Conservation (phyloP, 495 filamentous ascomycete genomes). For the Cryomyces minteri region DNA sequence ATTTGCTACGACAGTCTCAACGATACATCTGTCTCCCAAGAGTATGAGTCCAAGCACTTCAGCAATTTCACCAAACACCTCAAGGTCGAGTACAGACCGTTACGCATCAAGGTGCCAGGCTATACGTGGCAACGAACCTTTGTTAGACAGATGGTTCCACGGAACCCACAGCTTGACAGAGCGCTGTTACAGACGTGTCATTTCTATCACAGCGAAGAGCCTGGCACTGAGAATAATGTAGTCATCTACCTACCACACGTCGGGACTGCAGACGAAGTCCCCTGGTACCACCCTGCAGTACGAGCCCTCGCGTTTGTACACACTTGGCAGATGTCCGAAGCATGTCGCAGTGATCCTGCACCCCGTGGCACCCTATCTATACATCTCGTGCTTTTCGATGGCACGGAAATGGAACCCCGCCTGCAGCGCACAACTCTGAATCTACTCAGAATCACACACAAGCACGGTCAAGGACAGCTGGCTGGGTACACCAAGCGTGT, state of each 20-base stretch:
- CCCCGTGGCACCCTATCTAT: conserved; percentile 37
- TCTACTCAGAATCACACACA: conserved; percentile 52
- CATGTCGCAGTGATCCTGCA: conserved; percentile 16
- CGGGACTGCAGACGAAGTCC: conserved; percentile 37
- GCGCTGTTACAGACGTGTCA: conserved; percentile 65
- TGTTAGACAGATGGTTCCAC: conserved; percentile 57
- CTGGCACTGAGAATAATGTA: conserved; percentile 20
- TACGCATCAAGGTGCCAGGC: conserved; percentile 25
- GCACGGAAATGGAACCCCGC: conserved; percentile 21
- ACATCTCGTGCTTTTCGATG: conserved; percentile 46
- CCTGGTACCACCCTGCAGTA: conserved; percentile 74
- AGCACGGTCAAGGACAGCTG: conserved; percentile 48
- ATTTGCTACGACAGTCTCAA: conserved; percentile 42
- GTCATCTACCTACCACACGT: conserved; percentile 71
- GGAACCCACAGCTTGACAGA: conserved; percentile 58
- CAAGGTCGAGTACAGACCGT: conserved; percentile 18
- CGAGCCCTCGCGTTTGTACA: conserved; percentile 57
- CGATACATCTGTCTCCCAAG: conserved; percentile 1
- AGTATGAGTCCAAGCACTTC: neutral
- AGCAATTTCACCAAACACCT: conserved; percentile 14
- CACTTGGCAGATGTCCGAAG: conserved; percentile 23
- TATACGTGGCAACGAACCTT: conserved; percentile 41
- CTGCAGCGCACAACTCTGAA: conserved; percentile 52
- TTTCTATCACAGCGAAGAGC: conserved; percentile 26
- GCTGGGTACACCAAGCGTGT: conserved; percentile 54